phyloP scores from a whole-genome alignment of 2,329 filamentous ascomycete genomes.

The Sporothrix curviconia region DNA sequence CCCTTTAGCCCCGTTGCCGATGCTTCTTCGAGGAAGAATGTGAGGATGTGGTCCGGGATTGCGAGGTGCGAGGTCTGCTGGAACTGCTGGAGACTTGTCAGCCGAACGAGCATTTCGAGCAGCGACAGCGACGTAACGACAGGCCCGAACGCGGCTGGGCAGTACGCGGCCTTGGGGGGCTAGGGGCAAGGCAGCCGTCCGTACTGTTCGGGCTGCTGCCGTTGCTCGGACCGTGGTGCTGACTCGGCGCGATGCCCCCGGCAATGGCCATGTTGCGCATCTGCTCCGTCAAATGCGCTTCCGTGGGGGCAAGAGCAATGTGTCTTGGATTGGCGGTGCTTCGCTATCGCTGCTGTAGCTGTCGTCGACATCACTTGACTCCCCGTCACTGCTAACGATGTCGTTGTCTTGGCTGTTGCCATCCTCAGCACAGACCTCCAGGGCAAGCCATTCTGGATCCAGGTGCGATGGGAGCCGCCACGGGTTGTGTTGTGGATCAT shows the following conservation, averaged over 20 bases:
- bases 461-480: conserved; percentile 66
- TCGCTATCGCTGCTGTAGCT: conserved; percentile 16
- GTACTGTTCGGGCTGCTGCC: background rate
- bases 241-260: too few species aligned
- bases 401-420: conserved; percentile 16
- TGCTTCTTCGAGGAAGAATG: conserved; percentile 70
- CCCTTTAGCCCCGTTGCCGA: conserved; percentile 46
- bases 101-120: conserved; percentile 79
- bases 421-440: conserved; percentile 73
- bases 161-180: too few species aligned
- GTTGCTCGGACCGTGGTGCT: too few species aligned
- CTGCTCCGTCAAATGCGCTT: conserved; percentile 35
- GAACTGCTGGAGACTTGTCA: conserved; percentile 84
- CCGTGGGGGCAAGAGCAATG: too few species aligned
- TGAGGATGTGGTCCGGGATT: conserved; percentile 81
- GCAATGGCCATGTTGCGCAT: conserved; percentile 36
- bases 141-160: conserved; percentile 36
- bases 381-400: conserved; percentile 41
- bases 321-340: too few species aligned
- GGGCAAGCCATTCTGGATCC: conserved; percentile 84
- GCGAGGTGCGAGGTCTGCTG: conserved; percentile 84
- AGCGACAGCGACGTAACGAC: conserved; percentile 60
- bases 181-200: background rate
- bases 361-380: conserved; percentile 30
- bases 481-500: conserved; percentile 16